Evolutionary conservation across 768 basidiomycete species (phyloP), one percentile per base, ranked within the genome.

Genomic region (Collybiopsis luxurians): DNA sequence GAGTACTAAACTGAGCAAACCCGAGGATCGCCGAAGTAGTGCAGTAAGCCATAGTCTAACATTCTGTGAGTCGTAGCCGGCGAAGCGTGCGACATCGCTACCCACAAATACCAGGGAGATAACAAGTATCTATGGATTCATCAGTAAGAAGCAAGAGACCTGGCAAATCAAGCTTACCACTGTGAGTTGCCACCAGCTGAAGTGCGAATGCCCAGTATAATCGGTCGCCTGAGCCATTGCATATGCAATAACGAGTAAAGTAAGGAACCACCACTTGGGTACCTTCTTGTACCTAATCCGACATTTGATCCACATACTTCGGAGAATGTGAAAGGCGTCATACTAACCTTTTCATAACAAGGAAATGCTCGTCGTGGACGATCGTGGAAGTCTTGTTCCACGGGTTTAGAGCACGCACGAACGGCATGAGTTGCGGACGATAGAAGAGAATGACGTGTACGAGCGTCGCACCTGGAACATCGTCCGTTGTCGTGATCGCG

Each of bases 341-440:
- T 11, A 51, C 50, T 24, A n/a, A 51, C 50, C 50, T 48, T 28
- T 54, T 57, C 60, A 50, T 60, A 48, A 55, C 57, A 36, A 61
- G 53, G 39, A 61, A 64, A 54, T 68, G 67, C 49, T 65, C 63
- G 36, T 72, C 70, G 62, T 72, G 64, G 15, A 71, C 64, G 43
- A 64, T 62, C 30, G 61, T 57, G 28, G 59, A 50, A 13, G 59
- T 56, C 58, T 64, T 64, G 67, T 67, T 70, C 71, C 70, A 70
- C 42, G 71, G 71, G 62, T 70, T 70, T 51, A 72, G 59, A 28
- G 68, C 60, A 56, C 62, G 61, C 56, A 72, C 62, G 64, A 72
- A 71, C 11, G 68, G 66, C 62, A 66, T 69, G 49, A 74, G 64
- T 53, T 73, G 71, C 34, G 66, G 56, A 63, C 72, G 69, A 62